Conservation (phyloP, 768 basidiomycete species). For the Pleurotus cornucopiae region DNA sequence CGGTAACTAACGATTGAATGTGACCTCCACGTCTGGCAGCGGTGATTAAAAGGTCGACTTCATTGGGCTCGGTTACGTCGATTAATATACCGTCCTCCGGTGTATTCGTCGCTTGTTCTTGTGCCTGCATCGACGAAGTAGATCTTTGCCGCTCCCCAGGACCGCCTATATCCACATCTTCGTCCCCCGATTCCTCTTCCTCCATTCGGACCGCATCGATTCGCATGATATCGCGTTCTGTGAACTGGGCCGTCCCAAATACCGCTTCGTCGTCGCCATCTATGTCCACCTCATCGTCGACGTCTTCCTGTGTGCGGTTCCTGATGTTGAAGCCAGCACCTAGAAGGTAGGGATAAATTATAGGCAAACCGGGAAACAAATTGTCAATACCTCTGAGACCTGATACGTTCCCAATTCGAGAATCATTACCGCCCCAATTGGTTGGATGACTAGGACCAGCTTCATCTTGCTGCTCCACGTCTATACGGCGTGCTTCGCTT, state of each 20-base stretch:
- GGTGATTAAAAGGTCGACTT: conserved; percentile 44
- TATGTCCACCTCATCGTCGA: conserved; percentile 78
- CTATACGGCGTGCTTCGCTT: conserved; percentile 38
- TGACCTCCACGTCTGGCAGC: conserved; percentile 47
- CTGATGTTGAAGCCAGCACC: conserved; percentile 74
- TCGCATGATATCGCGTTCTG: conserved; percentile 62
- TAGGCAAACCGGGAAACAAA: background rate
- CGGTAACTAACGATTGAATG: conserved; percentile 40
- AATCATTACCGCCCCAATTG: conserved; percentile 23
- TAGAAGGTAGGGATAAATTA: conserved; percentile 17
- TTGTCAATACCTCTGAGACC: conserved; percentile 37
- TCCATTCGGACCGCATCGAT: conserved; percentile 21
- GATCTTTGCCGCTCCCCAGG: conserved; percentile 19
- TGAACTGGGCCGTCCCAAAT: conserved; percentile 74
- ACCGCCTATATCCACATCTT: conserved; percentile 48
- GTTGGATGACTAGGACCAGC: conserved; percentile 22
- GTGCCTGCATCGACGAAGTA: too few relatives aligned
- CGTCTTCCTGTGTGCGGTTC: conserved; percentile 49
- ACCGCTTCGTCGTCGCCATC: conserved; percentile 69
- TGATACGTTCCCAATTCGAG: conserved; percentile 35
- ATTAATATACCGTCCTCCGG: conserved; percentile 29
- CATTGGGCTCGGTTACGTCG: conserved; percentile 38
- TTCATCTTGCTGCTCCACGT: conserved; percentile 37
- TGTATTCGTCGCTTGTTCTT: too few relatives aligned
- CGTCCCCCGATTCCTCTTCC: conserved; percentile 36